phyloP scores from a whole-genome alignment of 2,329 filamentous ascomycete genomes.

The Fusarium ambrosium region DNA sequence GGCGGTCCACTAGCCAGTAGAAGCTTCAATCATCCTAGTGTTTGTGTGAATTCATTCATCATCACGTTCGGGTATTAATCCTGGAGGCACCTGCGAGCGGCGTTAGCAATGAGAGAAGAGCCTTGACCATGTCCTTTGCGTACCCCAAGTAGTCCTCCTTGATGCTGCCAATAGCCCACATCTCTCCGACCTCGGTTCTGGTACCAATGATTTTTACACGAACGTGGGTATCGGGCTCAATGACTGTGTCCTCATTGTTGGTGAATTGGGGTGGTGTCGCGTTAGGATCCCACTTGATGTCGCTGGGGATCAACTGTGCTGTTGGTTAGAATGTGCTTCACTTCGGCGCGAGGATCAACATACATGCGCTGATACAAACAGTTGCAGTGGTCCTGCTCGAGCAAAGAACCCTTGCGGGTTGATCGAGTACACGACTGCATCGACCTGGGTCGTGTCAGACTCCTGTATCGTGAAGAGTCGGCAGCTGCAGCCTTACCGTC shows the following conservation, averaged over 20 bases:
- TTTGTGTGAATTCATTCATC: slow-evolving; percentile 28
- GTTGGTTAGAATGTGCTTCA: slow-evolving; percentile 22
- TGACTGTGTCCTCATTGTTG: slow-evolving; percentile 92
- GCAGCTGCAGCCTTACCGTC: slow-evolving; percentile 74
- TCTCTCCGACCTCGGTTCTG: slow-evolving; percentile 91
- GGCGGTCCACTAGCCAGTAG: slow-evolving; percentile 3
- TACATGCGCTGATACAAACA: slow-evolving; percentile 88
- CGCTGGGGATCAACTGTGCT: slow-evolving; percentile 84
- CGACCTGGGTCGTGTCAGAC: slow-evolving; percentile 74
- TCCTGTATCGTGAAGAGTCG: slow-evolving; percentile 32
- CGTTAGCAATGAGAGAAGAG: slow-evolving; percentile 27
- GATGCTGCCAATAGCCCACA: slow-evolving; percentile 98
- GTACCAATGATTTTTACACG: slow-evolving; percentile 95
- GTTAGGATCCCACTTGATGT: slow-evolving; percentile 95
- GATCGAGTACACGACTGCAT: slow-evolving; percentile 92
- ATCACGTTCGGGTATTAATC: slow-evolving; percentile 38
- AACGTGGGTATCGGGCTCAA: slow-evolving; percentile 93
- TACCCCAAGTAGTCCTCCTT: slow-evolving; percentile 85
- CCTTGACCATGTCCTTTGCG: slow-evolving; percentile 12
- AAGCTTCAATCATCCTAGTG: slow-evolving; percentile 25
- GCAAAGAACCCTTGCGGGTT: slow-evolving; percentile 94
- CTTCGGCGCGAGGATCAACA: slow-evolving; percentile 49
- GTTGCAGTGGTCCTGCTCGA: slow-evolving; percentile 80
- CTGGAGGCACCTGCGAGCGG: slow-evolving; percentile 47
- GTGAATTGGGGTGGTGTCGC: slow-evolving; percentile 97